Evolutionary conservation across 2,329 filamentous ascomycete species (phyloP).

Genomic region (Fusarium dimerum): DNA sequence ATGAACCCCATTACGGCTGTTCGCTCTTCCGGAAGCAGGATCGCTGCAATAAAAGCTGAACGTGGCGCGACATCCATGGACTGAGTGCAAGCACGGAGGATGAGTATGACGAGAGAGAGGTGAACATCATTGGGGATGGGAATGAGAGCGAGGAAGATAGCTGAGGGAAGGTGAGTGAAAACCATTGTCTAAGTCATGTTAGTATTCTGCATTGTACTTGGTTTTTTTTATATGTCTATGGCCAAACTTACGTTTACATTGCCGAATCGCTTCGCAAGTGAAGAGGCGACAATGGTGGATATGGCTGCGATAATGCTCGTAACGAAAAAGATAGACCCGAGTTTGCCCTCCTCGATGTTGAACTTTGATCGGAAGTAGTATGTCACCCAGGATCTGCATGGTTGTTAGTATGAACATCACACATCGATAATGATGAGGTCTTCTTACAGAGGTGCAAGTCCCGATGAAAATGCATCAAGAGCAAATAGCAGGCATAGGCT

Average conservation of each 20-base stretch:
- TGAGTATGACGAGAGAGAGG: slow-evolving; percentile 59
- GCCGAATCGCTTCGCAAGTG: slow-evolving; percentile 56
- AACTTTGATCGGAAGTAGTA: slow-evolving; percentile 56
- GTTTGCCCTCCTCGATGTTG: slow-evolving; percentile 46
- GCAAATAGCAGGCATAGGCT: slow-evolving; percentile 68
- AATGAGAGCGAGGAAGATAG: slow-evolving; percentile 65
- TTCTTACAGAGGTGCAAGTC: slow-evolving; percentile 63
- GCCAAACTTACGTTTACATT: slow-evolving; percentile 60
- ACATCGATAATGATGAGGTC: not conserved
- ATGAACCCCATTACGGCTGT: slow-evolving; percentile 72
- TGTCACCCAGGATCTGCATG: slow-evolving; percentile 57
- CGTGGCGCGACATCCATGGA: slow-evolving; percentile 73
- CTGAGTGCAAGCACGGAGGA: slow-evolving; percentile 62
- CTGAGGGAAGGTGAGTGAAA: slow-evolving; percentile 70
- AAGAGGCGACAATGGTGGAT: slow-evolving; percentile 55
- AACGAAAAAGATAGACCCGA: slow-evolving; percentile 58
- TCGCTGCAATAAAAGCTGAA: slow-evolving; percentile 67
- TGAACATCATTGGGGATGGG: slow-evolving; percentile 55
- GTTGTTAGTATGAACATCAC: not conserved
- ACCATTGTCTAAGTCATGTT: slow-evolving; percentile 64
- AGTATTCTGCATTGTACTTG: not conserved
- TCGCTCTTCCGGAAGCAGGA: slow-evolving; percentile 64
- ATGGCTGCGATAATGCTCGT: slow-evolving; percentile 52
- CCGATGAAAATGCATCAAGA: slow-evolving; percentile 69
- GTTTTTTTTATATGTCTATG: not conserved